Percentiles rank a stretch among this genome's conserved stretches.
phyloP scores from a whole-genome alignment of 495 filamentous ascomycete genomes.

The Penicillium canescens region DNA sequence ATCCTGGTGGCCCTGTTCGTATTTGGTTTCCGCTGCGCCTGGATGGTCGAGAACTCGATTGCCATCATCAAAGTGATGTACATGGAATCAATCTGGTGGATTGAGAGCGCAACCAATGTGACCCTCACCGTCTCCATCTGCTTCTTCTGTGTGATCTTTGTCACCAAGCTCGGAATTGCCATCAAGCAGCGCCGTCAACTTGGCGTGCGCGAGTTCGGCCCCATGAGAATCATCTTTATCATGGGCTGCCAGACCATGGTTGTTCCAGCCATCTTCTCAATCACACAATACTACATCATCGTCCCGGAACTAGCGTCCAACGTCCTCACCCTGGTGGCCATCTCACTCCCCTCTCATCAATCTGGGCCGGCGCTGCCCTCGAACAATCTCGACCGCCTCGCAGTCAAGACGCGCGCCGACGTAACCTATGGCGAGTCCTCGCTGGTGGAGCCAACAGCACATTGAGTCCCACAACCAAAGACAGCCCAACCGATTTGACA shows the following conservation, averaged over 20 bases:
- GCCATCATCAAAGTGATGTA: conserved; percentile 40
- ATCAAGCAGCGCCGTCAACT: conserved; percentile 56
- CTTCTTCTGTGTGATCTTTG: conserved; percentile 76
- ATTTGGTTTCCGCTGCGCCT: conserved; percentile 59
- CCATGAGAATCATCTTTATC: conserved; percentile 71
- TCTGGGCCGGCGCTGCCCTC: conserved; percentile 65
- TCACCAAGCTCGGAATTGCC: conserved; percentile 64
- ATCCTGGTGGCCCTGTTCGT: conserved; percentile 52
- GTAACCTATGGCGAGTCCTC: conserved; percentile 32
- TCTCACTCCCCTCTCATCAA: conserved; percentile 80
- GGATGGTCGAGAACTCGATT: conserved; percentile 56
- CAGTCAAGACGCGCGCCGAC: conserved; percentile 10
- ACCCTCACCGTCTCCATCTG: conserved; percentile 65
- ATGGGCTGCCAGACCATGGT: conserved; percentile 78
- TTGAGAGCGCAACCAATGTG: conserved; percentile 55
- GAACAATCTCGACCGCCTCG: conserved; percentile 11
- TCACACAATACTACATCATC: conserved; percentile 55
- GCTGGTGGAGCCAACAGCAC: conserved; percentile 18
- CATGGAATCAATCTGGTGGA: conserved; percentile 32
- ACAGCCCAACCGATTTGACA: conserved; percentile 12
- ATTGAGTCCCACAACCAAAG: conserved; percentile 11
- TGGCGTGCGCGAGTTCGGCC: conserved; percentile 60
- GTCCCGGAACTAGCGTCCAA: conserved; percentile 63
- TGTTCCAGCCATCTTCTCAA: conserved; percentile 76
- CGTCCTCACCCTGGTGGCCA: conserved; percentile 63